Base-by-base conservation (phyloP, 2,329 filamentous ascomycete genomes). In the Xylaria sp. region DNA sequence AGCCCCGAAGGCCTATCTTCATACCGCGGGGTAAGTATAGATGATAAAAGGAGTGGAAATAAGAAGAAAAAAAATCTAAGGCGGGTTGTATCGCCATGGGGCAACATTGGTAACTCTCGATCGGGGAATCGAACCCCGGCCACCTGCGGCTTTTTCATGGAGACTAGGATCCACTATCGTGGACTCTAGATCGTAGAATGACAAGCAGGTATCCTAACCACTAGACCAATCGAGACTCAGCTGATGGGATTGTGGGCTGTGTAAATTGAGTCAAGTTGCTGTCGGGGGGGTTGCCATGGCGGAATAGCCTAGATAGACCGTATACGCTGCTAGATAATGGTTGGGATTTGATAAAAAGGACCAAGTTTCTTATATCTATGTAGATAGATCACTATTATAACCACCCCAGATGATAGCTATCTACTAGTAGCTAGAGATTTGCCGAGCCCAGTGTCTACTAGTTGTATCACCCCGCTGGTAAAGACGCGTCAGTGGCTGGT, bases 101-200 rank as follows among this genome's bases (percentile, higher is more conserved):
- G 31, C 3, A 44, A 41, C 25, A 31, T 23, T 40, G 31, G 27
- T 37, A 27, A 6, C 72, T 74, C 72, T 74, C 72, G 71, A 73
- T 73, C 73, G 73, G 72, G 72, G 69, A 72, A 73, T 72, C 67
- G 70, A 72, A 72, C 70, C 69, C 70, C 70, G 70, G 70, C 67
- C 70, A 69, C 70, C 70, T 68, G 70, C 70, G 72, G 8, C 23
- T 59, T 62, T 54, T 10, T 52, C 17, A 41, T 27, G 6, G 15
- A 4, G 9, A 19, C 25, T 15, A 21, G 13, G 15, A 11, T 41
- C 47, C 47, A 56, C 47, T 3, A 37, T 57, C 58, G 53, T 61
- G 53, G 27, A 43, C 19, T 11, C 29, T 17, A 17, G 11, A 33
- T 53, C n/a, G 10, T 15, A 15, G 9, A 48, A 58, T 62, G 59